Evolutionary conservation across 768 basidiomycete species (phyloP), one percentile per base, ranked within the genome.

Genomic region (Crepidotus variabilis): DNA sequence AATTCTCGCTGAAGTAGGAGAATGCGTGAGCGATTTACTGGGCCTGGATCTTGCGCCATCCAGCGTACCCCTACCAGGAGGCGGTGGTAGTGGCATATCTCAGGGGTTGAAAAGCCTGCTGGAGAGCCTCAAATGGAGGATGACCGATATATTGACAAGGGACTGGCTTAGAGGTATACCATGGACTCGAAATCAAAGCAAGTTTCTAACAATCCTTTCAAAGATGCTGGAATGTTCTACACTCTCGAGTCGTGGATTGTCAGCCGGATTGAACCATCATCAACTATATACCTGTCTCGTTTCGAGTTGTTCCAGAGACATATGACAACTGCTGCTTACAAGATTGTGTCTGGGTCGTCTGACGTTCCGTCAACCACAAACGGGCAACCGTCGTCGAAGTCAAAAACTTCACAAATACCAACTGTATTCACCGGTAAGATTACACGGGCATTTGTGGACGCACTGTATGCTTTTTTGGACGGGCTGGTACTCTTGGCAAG

Each of bases 61-160:
- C 28, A 8, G 28, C 8, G 28, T 28, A 28, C 28, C 28, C 28
- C 28, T 28, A 28, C 28, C 72, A 14, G 94, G 95, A 53, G 82
- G 39, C 13, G 39, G 39, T 11, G 39, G n/a, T n/a, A n/a, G 14
- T 11, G 18, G 39, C n/a, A 50, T 59, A 5, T 72, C 78, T 20
- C 74, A 82, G 24, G 84, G 78, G 32, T 66, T 97, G 58, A 88
- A 82, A 67, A 83, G 77, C 59, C 71, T 98, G 21, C 67, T 95
- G 58, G 92, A 93, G 57, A 90, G 84, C 55, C 79, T 84, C n/a
- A 81, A 88, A 65, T 95, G 96, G 93, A 83, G 85, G 59, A 92
- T 96, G 66, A 83, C 83, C 48, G 92, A 96, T 61, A 76, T 88
- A 18, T 78, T 98, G 20, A 77, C 86, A 47, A 78, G 78, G 13